phyloP scores from a whole-genome alignment of 164 flowering plant genomes.

The Vitis rupestris region DNA sequence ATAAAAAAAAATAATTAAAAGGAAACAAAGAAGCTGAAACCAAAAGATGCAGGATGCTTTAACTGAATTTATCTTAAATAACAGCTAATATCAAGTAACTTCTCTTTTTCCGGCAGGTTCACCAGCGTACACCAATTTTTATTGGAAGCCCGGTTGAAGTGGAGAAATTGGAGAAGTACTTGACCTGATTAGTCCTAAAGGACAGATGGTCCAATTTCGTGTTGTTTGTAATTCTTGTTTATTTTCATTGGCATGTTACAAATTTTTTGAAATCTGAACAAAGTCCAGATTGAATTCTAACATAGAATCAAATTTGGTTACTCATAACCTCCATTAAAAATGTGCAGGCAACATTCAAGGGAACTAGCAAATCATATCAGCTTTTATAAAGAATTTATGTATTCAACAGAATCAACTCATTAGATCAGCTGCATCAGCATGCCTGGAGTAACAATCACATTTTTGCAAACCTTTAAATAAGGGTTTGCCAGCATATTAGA shows the following conservation, averaged over 20 bases:
- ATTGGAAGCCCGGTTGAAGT: slow-evolving; percentile 77
- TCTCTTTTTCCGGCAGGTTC: slow-evolving; percentile 44
- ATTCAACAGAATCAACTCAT: neutral
- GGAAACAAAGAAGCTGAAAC: no score
- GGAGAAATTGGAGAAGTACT: slow-evolving; percentile 64
- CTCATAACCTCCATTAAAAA: neutral
- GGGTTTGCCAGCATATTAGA: neutral
- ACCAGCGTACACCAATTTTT: slow-evolving; percentile 69
- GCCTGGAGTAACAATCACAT: neutral
- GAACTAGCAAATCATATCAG: neutral
- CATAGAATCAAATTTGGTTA: neutral
- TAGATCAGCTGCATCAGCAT: neutral
- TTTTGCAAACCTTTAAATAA: neutral
- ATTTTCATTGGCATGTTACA: no score
- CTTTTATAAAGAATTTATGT: neutral
- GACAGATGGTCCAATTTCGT: neutral
- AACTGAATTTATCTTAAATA: neutral
- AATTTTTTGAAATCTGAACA: no score
- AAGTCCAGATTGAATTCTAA: neutral
- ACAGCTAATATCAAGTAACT: neutral
- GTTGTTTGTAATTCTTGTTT: neutral
- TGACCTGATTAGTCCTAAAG: slow-evolving; percentile 30
- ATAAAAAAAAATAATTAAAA: no score
- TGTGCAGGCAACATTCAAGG: neutral
- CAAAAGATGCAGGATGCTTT: no score